Conservation (phyloP, 768 basidiomycete genomes). For the Mycena rosella region DNA sequence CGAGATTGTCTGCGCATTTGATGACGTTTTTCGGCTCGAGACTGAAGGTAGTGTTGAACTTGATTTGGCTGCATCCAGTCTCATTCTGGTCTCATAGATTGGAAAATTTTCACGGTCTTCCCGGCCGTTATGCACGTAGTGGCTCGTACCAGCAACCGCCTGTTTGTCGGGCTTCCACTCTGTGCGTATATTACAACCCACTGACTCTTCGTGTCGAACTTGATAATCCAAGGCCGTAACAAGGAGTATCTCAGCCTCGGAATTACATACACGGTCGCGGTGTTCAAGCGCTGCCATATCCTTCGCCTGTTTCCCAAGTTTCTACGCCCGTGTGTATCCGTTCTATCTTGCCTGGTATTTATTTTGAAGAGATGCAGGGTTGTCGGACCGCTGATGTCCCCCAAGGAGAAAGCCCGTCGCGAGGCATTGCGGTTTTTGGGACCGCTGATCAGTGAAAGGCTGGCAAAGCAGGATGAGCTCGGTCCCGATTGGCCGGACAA, state of each 20-base stretch:
- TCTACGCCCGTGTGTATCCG: conserved; percentile 3
- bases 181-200: conserved; percentile 11
- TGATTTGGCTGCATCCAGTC: too few relatives aligned
- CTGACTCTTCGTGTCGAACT: too few relatives aligned
- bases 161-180: conserved; percentile 21
- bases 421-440: conserved; percentile 33
- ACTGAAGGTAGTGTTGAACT: too few relatives aligned
- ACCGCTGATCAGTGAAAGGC: conserved; percentile 49
- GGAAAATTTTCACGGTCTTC: conserved; percentile 1
- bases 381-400: neutral
- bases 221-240: conserved; percentile 7
- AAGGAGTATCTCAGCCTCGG: neutral
- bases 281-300: neutral
- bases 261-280: neutral
- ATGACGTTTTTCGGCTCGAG: neutral
- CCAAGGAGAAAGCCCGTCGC: neutral
- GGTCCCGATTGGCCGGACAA: conserved; percentile 45
- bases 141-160: neutral
- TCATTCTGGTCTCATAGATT: neutral
- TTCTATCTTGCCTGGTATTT: neutral
- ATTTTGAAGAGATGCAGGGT: neutral
- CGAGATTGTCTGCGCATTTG: neutral
- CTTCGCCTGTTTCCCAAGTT: conserved; percentile 2
- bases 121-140: neutral
- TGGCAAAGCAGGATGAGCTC: conserved; percentile 37